Base-by-base conservation (phyloP, 1,284 basidiomycete genomes). In the Fistulina hepatica region DNA sequence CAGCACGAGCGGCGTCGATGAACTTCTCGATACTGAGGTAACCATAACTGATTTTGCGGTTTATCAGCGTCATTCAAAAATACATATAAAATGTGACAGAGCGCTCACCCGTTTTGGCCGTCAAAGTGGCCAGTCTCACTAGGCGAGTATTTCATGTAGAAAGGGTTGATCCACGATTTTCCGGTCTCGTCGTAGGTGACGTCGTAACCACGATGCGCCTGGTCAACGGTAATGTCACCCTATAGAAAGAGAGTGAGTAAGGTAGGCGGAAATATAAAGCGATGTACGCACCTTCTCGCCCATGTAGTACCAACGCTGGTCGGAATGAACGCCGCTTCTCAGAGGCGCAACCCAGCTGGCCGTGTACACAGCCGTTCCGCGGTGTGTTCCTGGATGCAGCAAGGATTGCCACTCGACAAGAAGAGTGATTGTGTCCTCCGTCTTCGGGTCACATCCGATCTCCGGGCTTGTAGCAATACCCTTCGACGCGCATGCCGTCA, bases 111-210 rank as follows among this genome's bases (percentile, higher is more conserved):
- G 42, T 81, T 76, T 60, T 93, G 90, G 24, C 89, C 89, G 51
- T 93, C 89, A 54, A 94, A 94, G 62, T 85, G 84, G 10, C 91
- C 91, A 42, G 76, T 81, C 59, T 85, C 84, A 41, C 85, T 89
- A 1, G 89, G 88, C 34, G 88, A 84, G 61, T 94, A 94, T 54
- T 92, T 90, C 81, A 92, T 91, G 63, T 92, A 92, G 75, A 93
- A 93, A 13, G 89, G 86, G 61, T 90, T 90, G 60, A 78, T 82
- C 75, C 77, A 81, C 22, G 71, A 59, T 62, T 89, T 91, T 35
- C 88, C 85, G 12, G 71, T 70, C 27, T 89, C 85, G 55, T 93
- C 90, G 34, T 78, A 65, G 28, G 81, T 84, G 48, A 90, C 73
- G 54, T 85, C 84, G 65, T 94, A 94, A 5, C 91, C 91, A 52